Base-by-base conservation (phyloP, 2,329 filamentous ascomycete species). In the Juglanconis juglandina region DNA sequence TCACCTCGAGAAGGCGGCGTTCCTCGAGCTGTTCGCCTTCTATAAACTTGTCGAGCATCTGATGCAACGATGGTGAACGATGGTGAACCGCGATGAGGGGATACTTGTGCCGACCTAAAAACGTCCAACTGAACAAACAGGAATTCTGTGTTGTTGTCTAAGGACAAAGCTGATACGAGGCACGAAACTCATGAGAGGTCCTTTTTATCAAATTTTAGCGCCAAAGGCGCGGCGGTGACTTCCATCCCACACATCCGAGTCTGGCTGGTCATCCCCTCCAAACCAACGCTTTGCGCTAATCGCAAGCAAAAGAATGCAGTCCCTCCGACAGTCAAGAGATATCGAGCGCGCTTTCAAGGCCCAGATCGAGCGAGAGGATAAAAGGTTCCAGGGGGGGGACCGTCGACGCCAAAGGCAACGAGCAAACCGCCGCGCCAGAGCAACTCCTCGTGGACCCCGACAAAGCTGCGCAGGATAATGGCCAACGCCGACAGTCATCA, bases 341-440 rank as follows among this genome's bases (percentile, higher is more conserved):
- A 44, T 66, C 13, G 55, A 61, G 41, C 59, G 60, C n/a, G 66
- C 66, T 24, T 65, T 62, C 13, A 56, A 65, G 59, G 65, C 63
- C 17, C 66, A 68, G 51, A 58, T 68, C 57, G 65, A 67, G 46
- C 65, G 65, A 42, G 65, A 66, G 32, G 59, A 59, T 11, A 63
- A 67, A 30, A 66, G 47, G 56, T 65, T 65, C 30, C 58, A 50
- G 41, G 56, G 59, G 47, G 17, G 57, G 60, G 44, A 65, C 63
- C 44, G 32, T 50, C 47, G 46, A 42, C 44, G 63, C 56, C 46
- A 34, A 53, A 17, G 39, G 54, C 8, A 44, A 46, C 24, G 56
- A 58, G 10, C 49, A 35, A 46, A 35, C 33, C 10, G 34, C 52
- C 33, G n/a, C 53, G 42, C 14, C 37, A 41, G 6, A 17, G 6